Evolutionary conservation across 257 asterid genomes (phyloP), one percentile per base, ranked within the genome.

Genomic region (Penstemon davidsonii): DNA sequence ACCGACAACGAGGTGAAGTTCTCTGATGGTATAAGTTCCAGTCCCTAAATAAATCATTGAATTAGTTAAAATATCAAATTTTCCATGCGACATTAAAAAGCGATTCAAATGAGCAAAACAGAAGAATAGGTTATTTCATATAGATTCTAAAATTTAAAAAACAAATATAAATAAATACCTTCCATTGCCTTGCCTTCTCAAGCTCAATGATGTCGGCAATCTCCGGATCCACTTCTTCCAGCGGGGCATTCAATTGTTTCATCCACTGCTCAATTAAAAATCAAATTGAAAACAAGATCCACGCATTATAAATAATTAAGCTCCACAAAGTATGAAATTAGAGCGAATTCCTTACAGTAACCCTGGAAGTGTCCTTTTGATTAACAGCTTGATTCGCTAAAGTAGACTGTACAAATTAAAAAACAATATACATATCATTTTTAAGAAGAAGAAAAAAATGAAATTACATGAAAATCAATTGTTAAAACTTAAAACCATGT

Each of bases 141-240:
- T 12, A 19, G 44, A 37, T 6, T 13, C 6, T 0, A 51, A n/a
- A 15, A 62, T 62, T 11, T 8, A 10, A 5, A 18, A 18, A n/a
- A 25, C 7, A 39, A 4, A 57, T n/a, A 25, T 13, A 59, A 69
- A 33, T 4, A 5, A 39, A 46, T 70, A 91, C 98, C 96, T 91
- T 91, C 98, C 98, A 91, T 83, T 91, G 98, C 66, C 98, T 86
- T 41, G 96, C 90, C 76, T 91, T 91, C 79, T 91, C 98, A 41
- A 73, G 96, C 94, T 91, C 98, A 13, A 91, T 84, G 67, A 91
- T 91, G 81, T 89, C 90, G 39, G 91, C 83, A 79, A 91, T 72
- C 84, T 91, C 92, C 38, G 95, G 96, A 87, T 91, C 96, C 38
- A 87, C 81, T 76, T 88, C 89, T 59, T 89, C 88, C 72, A 91